Percentiles rank a stretch among this genome's conserved stretches.
Conservation (phyloP, 2,329 filamentous ascomycete genomes). For the Arthrinium phaeospermum region DNA sequence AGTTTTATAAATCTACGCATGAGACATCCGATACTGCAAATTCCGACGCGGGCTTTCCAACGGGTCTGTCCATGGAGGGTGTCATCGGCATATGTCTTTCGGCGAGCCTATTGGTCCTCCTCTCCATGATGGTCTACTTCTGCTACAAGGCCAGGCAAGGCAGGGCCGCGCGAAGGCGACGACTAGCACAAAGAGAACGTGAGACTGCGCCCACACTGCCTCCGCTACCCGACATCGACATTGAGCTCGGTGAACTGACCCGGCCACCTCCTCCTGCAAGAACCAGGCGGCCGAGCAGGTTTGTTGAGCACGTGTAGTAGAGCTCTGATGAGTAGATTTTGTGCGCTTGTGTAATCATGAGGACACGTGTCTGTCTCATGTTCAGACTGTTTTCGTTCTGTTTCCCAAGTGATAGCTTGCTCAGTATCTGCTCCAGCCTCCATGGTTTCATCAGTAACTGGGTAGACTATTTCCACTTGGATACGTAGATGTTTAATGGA, state of each 20-base stretch:
- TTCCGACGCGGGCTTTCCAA: no score
- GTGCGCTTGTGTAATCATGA: not conserved
- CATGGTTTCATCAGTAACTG: not conserved
- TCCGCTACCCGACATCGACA: not conserved
- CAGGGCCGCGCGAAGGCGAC: not conserved
- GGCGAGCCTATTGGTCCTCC: no score
- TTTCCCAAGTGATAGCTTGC: not conserved
- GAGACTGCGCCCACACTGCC: no score
- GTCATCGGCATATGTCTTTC: no score
- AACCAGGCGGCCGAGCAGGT: not conserved
- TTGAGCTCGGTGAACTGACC: not conserved
- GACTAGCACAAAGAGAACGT: no score
- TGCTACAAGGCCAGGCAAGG: no score
- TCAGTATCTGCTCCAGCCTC: not conserved
- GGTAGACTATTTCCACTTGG: not conserved
- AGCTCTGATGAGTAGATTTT: not conserved
- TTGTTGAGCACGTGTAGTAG: not conserved
- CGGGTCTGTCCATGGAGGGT: no score
- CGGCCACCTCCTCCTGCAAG: not conserved
- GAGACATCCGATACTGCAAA: no score
- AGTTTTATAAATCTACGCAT: no score
- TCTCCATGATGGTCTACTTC: no score
- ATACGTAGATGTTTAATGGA: not conserved
- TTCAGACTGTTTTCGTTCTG: not conserved
- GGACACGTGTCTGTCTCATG: not conserved